phyloP scores from a whole-genome alignment of 148 eudicot genomes.

The Tetragonia tetragonoides region DNA sequence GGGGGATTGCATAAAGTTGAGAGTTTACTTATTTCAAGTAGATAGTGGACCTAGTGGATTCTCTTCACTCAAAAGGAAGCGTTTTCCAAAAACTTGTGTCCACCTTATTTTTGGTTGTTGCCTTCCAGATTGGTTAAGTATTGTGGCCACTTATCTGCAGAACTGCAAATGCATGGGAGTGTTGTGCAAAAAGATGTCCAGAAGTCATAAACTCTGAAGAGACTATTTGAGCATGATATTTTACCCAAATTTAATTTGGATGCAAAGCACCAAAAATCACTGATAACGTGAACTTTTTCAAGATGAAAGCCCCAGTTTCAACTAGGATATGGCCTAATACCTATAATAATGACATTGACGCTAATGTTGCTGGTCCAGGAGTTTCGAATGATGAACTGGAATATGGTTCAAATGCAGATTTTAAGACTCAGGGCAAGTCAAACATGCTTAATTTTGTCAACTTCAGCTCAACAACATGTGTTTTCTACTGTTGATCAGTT shows the following conservation, averaged over 20 bases:
- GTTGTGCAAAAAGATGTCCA: constrained; percentile 28
- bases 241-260: constrained; percentile 27
- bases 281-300: constrained; percentile 34
- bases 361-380: constrained; percentile 20
- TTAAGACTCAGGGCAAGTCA: constrained; percentile 27
- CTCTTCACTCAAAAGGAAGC: constrained; percentile 63
- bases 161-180: constrained; percentile 29
- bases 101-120: constrained; percentile 71
- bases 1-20: constrained; percentile 45
- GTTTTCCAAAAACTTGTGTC: constrained; percentile 60
- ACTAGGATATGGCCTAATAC: constrained; percentile 30
- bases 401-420: constrained; percentile 11
- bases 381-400: not conserved
- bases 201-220: constrained; percentile 40
- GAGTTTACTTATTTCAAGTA: constrained; percentile 55
- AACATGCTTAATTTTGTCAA: constrained; percentile 12
- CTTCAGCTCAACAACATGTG: no score
- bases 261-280: constrained; percentile 56
- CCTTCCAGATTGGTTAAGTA: constrained; percentile 54
- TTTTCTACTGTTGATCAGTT: no score
- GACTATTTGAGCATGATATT: constrained; percentile 43
- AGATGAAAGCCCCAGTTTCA: constrained; percentile 50
- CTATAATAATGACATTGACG: constrained; percentile 12
- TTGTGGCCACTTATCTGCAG: constrained; percentile 47
- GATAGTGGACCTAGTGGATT: constrained; percentile 63